Conservation (phyloP, 2,329 filamentous ascomycete species). For the Aaosphaeria arxii region DNA sequence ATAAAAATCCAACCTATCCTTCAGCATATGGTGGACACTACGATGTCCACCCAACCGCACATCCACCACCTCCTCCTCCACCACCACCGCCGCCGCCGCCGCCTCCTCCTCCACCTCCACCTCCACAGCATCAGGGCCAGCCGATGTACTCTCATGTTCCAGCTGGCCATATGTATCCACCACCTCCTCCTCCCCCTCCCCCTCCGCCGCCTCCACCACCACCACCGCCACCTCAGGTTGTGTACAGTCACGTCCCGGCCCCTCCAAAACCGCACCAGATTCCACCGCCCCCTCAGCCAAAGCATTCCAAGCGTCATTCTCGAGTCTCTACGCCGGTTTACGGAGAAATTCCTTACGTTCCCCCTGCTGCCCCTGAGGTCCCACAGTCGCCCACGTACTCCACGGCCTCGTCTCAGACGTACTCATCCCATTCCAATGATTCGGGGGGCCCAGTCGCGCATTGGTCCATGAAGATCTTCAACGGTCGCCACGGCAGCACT, state of each 20-base stretch:
- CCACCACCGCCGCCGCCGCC: constrained; percentile 10
- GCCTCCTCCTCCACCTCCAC: constrained; percentile 12
- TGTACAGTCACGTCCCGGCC: not conserved
- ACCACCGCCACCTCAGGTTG: not conserved
- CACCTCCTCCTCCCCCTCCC: constrained; percentile 10
- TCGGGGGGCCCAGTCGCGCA: constrained; percentile 33
- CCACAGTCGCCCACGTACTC: constrained; percentile 43
- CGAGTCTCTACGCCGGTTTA: constrained; percentile 1
- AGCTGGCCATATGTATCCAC: constrained; percentile 3
- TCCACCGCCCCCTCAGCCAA: constrained; percentile 6
- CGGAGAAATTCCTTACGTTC: constrained; percentile 14
- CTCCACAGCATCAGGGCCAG: too few species aligned
- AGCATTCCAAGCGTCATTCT: not conserved
- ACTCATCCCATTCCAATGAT: constrained; percentile 34
- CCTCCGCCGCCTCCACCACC: constrained; percentile 5
- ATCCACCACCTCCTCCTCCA: not conserved
- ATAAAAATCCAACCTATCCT: not conserved
- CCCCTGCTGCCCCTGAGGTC: constrained; percentile 36
- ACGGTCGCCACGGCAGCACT: constrained; percentile 39
- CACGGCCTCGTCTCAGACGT: constrained; percentile 41
- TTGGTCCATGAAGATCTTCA: constrained; percentile 45
- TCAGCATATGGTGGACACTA: not conserved
- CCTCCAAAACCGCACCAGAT: not conserved
- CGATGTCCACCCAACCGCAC: too few species aligned
- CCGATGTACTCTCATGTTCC: too few species aligned